A percentile compares a stretch with the other conserved stretches of the same genome.
phyloP scores from a whole-genome alignment of 2,329 filamentous ascomycete genomes.

The Lojkania enalia region DNA sequence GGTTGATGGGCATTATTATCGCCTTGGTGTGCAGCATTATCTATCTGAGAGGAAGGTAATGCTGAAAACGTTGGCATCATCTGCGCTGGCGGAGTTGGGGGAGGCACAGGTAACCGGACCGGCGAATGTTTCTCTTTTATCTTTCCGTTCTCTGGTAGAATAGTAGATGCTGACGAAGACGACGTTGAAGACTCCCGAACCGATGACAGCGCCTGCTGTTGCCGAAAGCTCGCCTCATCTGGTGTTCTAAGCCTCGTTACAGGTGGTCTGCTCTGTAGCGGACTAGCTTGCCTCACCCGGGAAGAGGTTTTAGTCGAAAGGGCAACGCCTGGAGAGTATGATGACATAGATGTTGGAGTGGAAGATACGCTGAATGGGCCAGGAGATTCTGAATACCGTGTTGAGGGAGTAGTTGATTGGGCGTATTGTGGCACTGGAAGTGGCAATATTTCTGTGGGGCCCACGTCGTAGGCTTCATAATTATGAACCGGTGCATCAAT shows the following conservation, averaged over 20 bases:
- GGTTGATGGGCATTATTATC: conserved; percentile 5
- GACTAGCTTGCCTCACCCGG: conserved; percentile 60
- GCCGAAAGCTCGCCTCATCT: conserved; percentile 52
- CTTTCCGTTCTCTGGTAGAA: conserved; percentile 57
- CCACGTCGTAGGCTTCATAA: conserved; percentile 49
- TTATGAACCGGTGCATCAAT: conserved; percentile 26
- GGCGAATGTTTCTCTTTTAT: conserved; percentile 45
- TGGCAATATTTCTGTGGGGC: conserved; percentile 68
- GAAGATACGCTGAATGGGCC: conserved; percentile 75
- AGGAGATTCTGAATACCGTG: conserved; percentile 73
- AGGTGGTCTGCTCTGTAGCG: conserved; percentile 60
- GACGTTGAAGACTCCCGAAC: conserved; percentile 72
- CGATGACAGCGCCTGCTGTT: conserved; percentile 63
- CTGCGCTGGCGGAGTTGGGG: conserved; percentile 56
- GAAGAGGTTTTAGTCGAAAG: conserved; percentile 47
- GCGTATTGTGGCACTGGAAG: conserved; percentile 68
- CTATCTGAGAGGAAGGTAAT: background rate
- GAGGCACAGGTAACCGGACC: conserved; percentile 36
- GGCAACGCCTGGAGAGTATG: conserved; percentile 69
- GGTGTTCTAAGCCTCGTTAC: conserved; percentile 62
- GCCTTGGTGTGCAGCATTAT: background rate
- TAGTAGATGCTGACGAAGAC: conserved; percentile 72
- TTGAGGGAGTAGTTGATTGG: conserved; percentile 73
- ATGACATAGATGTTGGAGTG: conserved; percentile 77
- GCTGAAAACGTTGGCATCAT: conserved; percentile 6